phyloP scores from a whole-genome alignment of 768 basidiomycete genomes.

The Pisolithus orientalis region DNA sequence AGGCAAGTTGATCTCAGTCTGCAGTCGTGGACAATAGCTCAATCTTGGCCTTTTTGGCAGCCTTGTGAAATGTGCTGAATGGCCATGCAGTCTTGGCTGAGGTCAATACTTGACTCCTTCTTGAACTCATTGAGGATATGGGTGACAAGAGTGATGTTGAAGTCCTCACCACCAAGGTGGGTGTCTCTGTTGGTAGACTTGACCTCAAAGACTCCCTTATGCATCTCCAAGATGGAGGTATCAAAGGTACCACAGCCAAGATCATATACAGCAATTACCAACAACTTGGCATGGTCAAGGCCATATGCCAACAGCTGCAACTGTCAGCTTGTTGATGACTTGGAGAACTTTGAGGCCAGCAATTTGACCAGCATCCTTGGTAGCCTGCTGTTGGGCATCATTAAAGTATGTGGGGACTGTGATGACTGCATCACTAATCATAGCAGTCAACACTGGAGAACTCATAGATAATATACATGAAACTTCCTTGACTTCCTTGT shows the following conservation, averaged over 20 bases:
- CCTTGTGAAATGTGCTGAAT: constrained; percentile 98
- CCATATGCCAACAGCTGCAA: constrained; percentile 99
- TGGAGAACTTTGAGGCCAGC: constrained; percentile 98
- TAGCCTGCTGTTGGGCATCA: constrained; percentile 98
- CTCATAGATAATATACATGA: too few relatives aligned
- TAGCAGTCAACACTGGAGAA: too few relatives aligned
- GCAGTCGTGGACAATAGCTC: constrained; percentile 90
- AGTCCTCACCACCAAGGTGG: constrained; percentile 93
- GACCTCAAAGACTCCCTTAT: constrained; percentile 97
- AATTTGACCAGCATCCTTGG: constrained; percentile 95
- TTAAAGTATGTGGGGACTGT: constrained; percentile 99
- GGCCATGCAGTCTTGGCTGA: constrained; percentile 86
- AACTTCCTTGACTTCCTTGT: too few relatives aligned
- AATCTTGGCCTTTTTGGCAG: constrained; percentile 99
- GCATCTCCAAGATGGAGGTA: constrained; percentile 99
- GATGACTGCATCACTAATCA: constrained; percentile 71
- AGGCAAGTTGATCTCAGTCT: constrained; percentile 96
- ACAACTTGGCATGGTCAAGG: constrained; percentile 74
- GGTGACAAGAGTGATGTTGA: constrained; percentile 86
- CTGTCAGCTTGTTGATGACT: too few relatives aligned
- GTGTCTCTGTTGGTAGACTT: constrained; percentile 99
- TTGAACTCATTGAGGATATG: constrained; percentile 88
- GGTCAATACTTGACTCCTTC: constrained; percentile 81
- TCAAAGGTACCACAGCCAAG: constrained; percentile 98
- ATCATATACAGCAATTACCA: constrained; percentile 96